A percentile compares a stretch with the other conserved stretches of the same genome.
Conservation (phyloP, 176 grass and related monocot species). For the Aegilops longissima region DNA sequence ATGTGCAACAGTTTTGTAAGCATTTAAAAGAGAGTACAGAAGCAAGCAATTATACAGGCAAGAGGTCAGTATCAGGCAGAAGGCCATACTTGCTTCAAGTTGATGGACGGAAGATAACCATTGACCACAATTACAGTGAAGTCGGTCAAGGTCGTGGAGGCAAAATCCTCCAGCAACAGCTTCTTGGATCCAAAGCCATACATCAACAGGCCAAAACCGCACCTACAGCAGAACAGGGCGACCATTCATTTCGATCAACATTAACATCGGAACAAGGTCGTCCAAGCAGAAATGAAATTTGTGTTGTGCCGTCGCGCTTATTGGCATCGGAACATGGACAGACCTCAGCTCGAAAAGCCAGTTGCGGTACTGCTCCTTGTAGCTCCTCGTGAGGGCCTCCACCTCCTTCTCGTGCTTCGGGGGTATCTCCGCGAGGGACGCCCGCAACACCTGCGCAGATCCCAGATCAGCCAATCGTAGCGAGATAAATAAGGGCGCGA, state of each 20-base stretch:
- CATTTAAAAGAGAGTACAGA: neutral
- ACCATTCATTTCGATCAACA: neutral
- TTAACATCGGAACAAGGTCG: no score
- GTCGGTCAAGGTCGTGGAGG: constrained; percentile 66
- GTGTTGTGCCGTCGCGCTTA: neutral
- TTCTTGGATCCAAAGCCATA: constrained; percentile 98
- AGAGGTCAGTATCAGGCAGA: neutral
- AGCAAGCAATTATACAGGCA: neutral
- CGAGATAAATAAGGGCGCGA: neutral
- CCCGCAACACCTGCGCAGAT: constrained; percentile 57
- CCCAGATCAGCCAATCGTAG: neutral
- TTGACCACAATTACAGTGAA: constrained; percentile 79
- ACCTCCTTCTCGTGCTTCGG: constrained; percentile 78
- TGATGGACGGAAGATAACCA: constrained; percentile 83
- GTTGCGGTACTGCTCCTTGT: constrained; percentile 72
- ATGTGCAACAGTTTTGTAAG: neutral
- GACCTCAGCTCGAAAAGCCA: constrained; percentile 93
- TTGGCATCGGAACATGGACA: no score
- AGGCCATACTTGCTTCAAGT: constrained; percentile 75
- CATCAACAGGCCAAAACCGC: constrained; percentile 80
- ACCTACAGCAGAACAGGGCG: constrained; percentile 33
- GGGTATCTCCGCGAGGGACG: constrained; percentile 51
- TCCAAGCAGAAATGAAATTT: neutral
- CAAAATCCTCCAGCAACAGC: constrained; percentile 70
- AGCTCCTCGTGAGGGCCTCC: constrained; percentile 47